Base-by-base conservation (phyloP, 495 filamentous ascomycete genomes). In the Hypoxylon lenormandii region DNA sequence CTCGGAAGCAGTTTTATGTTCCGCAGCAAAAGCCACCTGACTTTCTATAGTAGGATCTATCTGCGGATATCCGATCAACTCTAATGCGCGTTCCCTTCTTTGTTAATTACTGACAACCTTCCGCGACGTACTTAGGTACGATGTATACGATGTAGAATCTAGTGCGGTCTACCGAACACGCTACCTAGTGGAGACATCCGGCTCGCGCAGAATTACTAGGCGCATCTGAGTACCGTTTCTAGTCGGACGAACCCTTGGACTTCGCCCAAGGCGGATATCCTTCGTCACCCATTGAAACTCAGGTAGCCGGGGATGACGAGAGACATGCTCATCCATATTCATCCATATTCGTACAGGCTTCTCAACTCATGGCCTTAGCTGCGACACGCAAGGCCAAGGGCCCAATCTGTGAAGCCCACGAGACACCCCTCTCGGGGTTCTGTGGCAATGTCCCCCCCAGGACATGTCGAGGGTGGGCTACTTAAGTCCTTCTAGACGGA, bases 351-450 rank as follows among this genome's bases (percentile, higher is more conserved):
- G 59, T 71, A 49, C 73, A 56, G 62, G 66, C 52, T 73, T 62
- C 66, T 53, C 36, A 60, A 69, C 64, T 60, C 36, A 54, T 69
- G 60, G 60, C 68, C 60, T 53, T 69, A 70, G 72, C 57, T 70
- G 71, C 65, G 61, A 72, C 74, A 66, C 55, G n/a, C 50, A 45
- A 70, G 73, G 63, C 81, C 79, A 28, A 7, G 7, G 26, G 26
- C 30, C 30, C 30, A 81, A 80, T 80, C 72, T 78, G 26, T 55
- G 69, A 69, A 66, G 72, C 76, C 75, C 82, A 81, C 81, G 80
- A 80, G 80, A 78, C 80, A 73, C 79, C 74, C 76, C 69, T 74
- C 70, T 70, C 71, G 66, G 73, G 30, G 59, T 46, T 72, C 54
- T 78, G 81, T 81, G 80, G 80, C 79, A 76, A 78, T 74, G 80